Evolutionary conservation across 306 rosid genomes (phyloP).

Genomic region (Pterocarpus santalinus): DNA sequence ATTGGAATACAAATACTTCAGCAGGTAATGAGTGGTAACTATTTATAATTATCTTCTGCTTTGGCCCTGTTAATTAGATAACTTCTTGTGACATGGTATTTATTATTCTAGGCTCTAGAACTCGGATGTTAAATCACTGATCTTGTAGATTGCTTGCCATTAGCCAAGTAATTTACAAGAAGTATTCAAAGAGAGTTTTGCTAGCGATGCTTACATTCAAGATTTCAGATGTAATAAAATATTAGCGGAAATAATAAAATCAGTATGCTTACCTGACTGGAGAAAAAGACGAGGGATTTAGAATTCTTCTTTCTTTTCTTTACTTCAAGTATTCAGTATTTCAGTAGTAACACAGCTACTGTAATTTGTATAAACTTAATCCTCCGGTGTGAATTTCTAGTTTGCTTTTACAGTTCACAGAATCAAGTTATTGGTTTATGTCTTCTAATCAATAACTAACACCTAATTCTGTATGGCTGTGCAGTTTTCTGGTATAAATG

Average conservation of each 20-base stretch:
- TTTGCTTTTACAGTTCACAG: background rate
- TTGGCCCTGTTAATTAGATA: background rate
- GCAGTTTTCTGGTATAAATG: slow-evolving; percentile 88
- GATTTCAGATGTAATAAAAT: slow-evolving; percentile 2
- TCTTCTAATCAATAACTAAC: slow-evolving; percentile 15
- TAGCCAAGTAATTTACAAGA: slow-evolving; percentile 24
- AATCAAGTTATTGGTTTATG: slow-evolving; percentile 19
- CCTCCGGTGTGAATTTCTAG: slow-evolving; percentile 18
- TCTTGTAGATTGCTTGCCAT: slow-evolving; percentile 14
- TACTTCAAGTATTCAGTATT: background rate
- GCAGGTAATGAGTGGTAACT: slow-evolving; percentile 65
- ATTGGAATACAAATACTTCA: slow-evolving; percentile 86
- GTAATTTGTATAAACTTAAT: slow-evolving; percentile 16
- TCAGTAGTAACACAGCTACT: background rate
- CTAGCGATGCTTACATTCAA: background rate
- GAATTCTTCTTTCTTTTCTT: slow-evolving; percentile 6
- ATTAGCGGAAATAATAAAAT: slow-evolving; percentile 22
- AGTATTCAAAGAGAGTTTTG: background rate
- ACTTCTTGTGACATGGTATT: background rate
- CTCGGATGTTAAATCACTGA: background rate
- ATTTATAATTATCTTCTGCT: slow-evolving; percentile 30
- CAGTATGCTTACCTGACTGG: slow-evolving; percentile 3
- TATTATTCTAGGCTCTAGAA: background rate
- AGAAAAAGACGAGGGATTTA: background rate
- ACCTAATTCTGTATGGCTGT: slow-evolving; percentile 35